Conservation (phyloP, 2,329 filamentous ascomycete species). For the Lachnellula cervina region DNA sequence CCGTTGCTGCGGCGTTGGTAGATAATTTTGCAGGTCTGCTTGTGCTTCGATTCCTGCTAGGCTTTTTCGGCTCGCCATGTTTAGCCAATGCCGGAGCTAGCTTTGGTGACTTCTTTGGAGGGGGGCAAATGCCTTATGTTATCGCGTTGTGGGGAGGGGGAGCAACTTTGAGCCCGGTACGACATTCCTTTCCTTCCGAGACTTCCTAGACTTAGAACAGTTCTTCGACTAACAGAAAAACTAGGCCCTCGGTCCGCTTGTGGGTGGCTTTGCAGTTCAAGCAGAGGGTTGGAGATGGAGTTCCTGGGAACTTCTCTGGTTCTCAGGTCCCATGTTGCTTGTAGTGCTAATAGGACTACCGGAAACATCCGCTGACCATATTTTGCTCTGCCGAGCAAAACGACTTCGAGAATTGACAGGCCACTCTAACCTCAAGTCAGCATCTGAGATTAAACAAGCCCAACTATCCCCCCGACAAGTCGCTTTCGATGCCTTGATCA, state of each 20-base stretch:
- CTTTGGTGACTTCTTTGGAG: neutral
- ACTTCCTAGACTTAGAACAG: neutral
- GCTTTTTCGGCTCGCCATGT: conserved; percentile 60
- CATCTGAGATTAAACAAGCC: conserved; percentile 57
- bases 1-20: conserved; percentile 51
- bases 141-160: neutral
- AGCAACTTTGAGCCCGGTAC: neutral
- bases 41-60: conserved; percentile 57
- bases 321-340: conserved; percentile 50
- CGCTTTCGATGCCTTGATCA: conserved; percentile 45
- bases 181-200: neutral
- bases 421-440: conserved; percentile 47
- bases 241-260: conserved; percentile 50
- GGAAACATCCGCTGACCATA: conserved; percentile 47
- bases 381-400: conserved; percentile 53
- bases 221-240: neutral
- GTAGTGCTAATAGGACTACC: conserved; percentile 56
- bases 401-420: conserved; percentile 55
- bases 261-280: conserved; percentile 53
- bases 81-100: conserved; percentile 51
- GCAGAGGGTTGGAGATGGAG: conserved; percentile 57
- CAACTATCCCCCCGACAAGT: conserved; percentile 40
- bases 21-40: conserved; percentile 57
- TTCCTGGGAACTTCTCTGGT: conserved; percentile 57
- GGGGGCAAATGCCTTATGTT: neutral